These are phyloP conservation scores for Apocynum venetum DNA, from an alignment of 257 asterid genomes.

Conservation along the genomic window DNA sequence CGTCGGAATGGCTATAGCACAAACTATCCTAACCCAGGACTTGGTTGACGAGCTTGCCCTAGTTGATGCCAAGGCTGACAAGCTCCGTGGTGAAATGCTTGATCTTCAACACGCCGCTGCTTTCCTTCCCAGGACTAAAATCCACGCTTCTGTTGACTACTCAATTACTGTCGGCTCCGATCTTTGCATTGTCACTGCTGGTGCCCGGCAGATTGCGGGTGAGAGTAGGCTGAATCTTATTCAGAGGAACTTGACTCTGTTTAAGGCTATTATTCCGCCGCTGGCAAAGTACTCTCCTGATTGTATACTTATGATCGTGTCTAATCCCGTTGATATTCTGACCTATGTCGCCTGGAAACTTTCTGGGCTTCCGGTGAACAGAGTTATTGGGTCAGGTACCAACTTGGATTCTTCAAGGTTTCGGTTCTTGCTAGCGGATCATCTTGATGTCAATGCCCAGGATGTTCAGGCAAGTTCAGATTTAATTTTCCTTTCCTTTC, in stretches of 20 bases:
- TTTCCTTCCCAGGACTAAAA: conserved; percentile 74
- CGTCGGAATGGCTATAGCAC: conserved; percentile 96
- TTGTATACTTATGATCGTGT: conserved; percentile 55
- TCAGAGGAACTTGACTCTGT: conserved; percentile 60
- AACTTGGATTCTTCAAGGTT: conserved; percentile 82
- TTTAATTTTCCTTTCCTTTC: neutral
- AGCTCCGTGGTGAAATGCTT: conserved; percentile 83
- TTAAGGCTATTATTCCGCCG: conserved; percentile 56
- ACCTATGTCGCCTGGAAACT: conserved; percentile 84
- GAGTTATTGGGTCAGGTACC: conserved; percentile 89
- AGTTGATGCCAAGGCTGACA: conserved; percentile 63
- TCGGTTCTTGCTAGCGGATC: conserved; percentile 77
- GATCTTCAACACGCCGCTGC: conserved; percentile 96
- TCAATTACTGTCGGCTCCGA: conserved; percentile 58
- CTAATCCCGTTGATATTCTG: conserved; percentile 80
- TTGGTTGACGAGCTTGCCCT: conserved; percentile 76
- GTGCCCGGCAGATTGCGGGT: conserved; percentile 76
- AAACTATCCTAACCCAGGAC: conserved; percentile 84
- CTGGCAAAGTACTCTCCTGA: conserved; percentile 65
- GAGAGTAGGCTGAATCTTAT: conserved; percentile 71
- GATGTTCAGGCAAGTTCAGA: conserved; percentile 68
- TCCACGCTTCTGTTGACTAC: conserved; percentile 64
- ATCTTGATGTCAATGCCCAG: conserved; percentile 84
- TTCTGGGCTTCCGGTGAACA: conserved; percentile 64
- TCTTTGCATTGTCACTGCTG: conserved; percentile 86